Evolutionary conservation across 805 yeast species (phyloP).

Genomic region (Wickerhamiella slavikovae): DNA sequence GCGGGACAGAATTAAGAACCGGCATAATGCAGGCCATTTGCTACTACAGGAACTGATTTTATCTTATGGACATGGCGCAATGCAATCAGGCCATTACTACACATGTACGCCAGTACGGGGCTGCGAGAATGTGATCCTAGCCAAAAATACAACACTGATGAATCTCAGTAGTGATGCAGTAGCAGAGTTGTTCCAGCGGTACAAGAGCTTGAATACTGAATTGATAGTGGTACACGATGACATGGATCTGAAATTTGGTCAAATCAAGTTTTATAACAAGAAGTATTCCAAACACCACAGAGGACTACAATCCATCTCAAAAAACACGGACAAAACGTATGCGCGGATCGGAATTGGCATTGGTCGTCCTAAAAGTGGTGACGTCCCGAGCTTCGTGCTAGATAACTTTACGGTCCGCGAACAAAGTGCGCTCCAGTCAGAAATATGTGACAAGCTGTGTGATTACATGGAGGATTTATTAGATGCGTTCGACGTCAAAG

Average conservation of each 20-base stretch:
- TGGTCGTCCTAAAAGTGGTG: slow-evolving; percentile 36
- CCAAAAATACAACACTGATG: slow-evolving; percentile 42
- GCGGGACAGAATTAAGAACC: slow-evolving; percentile 32
- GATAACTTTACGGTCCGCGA: slow-evolving; percentile 27
- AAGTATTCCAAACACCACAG: slow-evolving; percentile 39
- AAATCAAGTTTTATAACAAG: slow-evolving; percentile 38
- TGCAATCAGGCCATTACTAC: slow-evolving; percentile 3
- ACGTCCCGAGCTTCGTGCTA: no score
- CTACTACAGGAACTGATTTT: no score
- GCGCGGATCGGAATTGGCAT: slow-evolving; percentile 61
- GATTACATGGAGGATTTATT: no score
- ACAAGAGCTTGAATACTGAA: slow-evolving; percentile 6
- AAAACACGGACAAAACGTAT: slow-evolving; percentile 30
- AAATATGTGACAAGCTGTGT: slow-evolving; percentile 22
- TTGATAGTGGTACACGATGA: slow-evolving; percentile 64
- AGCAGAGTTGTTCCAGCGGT: slow-evolving; percentile 26
- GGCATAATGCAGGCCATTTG: slow-evolving; percentile 65
- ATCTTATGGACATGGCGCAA: slow-evolving; percentile 2
- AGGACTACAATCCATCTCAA: slow-evolving; percentile 76
- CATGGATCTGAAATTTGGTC: slow-evolving; percentile 43
- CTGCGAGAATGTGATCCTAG: slow-evolving; percentile 21
- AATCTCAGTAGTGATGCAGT: slow-evolving; percentile 48
- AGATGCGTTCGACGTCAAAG: no score
- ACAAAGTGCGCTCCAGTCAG: slow-evolving; percentile 40
- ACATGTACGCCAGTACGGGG: slow-evolving; percentile 9